These are phyloP conservation scores for Colletotrichum liaoningense DNA, from an alignment of 2,329 filamentous ascomycete species.

Conservation along the genomic window DNA sequence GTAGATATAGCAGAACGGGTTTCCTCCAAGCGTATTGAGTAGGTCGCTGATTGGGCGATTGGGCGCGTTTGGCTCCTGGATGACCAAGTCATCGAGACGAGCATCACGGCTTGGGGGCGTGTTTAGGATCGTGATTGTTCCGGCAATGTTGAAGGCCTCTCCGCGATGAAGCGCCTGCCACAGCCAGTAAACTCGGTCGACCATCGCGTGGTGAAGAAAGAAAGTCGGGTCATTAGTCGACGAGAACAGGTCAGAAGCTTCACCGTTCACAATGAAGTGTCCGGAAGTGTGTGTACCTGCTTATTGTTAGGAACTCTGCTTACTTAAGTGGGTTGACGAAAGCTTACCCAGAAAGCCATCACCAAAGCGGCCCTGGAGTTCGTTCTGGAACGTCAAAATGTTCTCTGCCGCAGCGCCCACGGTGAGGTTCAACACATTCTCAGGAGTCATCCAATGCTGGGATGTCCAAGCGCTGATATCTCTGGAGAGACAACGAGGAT, in stretches of 20 bases:
- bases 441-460: conserved; percentile 37
- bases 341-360: conserved; percentile 41
- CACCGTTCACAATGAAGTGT: conserved; percentile 43
- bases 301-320: neutral
- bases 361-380: conserved; percentile 44
- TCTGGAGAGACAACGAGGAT: conserved; percentile 45
- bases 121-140: conserved; percentile 37
- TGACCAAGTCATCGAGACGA: conserved; percentile 39
- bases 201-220: conserved; percentile 41
- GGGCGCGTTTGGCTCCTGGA: conserved; percentile 41
- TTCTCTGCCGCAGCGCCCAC: conserved; percentile 39
- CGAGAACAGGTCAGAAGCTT: conserved; percentile 40
- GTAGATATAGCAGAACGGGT: conserved; percentile 47
- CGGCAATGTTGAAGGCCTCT: conserved; percentile 36
- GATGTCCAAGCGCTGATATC: conserved; percentile 39
- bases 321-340: neutral
- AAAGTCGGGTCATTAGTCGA: conserved; percentile 42
- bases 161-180: conserved; percentile 40
- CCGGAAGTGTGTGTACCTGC: conserved; percentile 38
- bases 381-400: conserved; percentile 48
- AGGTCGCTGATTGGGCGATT: conserved; percentile 45
- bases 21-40: conserved; percentile 45
- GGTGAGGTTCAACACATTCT: conserved; percentile 38
- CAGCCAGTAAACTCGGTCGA: conserved; percentile 42
- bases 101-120: conserved; percentile 38